These are phyloP conservation scores for Anethum foeniculum DNA, from an alignment of 140 eudicot species.

Conservation along the genomic window DNA sequence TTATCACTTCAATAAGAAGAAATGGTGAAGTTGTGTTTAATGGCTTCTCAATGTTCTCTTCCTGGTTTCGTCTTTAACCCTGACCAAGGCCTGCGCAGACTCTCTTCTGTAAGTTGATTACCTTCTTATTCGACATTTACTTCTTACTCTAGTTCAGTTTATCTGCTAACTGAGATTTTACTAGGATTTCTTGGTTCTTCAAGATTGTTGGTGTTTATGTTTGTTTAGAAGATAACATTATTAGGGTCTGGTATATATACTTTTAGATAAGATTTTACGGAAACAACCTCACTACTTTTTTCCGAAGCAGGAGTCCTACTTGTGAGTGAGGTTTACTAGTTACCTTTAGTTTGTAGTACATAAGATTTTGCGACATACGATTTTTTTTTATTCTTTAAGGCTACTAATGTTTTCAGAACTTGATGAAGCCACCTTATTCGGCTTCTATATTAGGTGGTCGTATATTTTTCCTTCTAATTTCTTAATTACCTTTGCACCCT, in stretches of 20 bases:
- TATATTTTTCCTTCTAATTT: neutral
- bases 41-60: constrained; percentile 70
- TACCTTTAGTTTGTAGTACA: neutral
- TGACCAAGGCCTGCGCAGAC: constrained; percentile 36
- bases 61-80: constrained; percentile 38
- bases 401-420: too few relatives aligned
- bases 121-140: neutral
- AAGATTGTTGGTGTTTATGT: too few relatives aligned
- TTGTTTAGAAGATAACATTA: too few relatives aligned
- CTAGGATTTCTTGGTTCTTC: neutral
- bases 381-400: too few relatives aligned
- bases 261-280: too few relatives aligned
- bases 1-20: neutral
- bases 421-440: too few relatives aligned
- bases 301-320: neutral
- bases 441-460: neutral
- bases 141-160: neutral
- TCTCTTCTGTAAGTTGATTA: constrained; percentile 31
- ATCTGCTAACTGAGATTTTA: neutral
- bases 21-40: constrained; percentile 44
- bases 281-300: neutral
- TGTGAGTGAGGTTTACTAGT: neutral
- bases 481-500: neutral
- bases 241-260: neutral
- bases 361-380: too few relatives aligned